A percentile compares a stretch with the other conserved stretches of the same genome.
phyloP scores from a whole-genome alignment of 768 basidiomycete species.

The Phanerochaete sordida region DNA sequence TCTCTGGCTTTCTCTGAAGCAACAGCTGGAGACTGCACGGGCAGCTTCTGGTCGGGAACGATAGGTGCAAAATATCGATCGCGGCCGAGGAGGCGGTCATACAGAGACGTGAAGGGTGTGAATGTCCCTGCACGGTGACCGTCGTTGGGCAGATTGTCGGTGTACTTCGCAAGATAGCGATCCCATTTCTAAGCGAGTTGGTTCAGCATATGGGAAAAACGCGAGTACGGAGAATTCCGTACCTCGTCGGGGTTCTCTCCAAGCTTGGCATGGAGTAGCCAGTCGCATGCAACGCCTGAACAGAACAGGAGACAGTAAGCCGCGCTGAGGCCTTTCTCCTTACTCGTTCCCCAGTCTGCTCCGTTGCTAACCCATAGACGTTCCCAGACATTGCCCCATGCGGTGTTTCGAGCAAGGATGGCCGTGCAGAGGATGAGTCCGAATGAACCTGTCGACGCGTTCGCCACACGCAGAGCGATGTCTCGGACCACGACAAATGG shows the following conservation, averaged over 20 bases:
- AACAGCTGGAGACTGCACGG: constrained; percentile 12
- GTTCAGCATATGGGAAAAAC: not conserved
- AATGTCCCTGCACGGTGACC: constrained; percentile 54
- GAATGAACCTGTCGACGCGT: constrained; percentile 54
- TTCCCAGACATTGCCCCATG: constrained; percentile 64
- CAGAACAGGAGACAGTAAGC: constrained; percentile 38
- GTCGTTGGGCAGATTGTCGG: constrained; percentile 44
- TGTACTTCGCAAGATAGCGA: constrained; percentile 56
- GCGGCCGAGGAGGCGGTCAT: constrained; percentile 45
- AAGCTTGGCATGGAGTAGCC: constrained; percentile 48
- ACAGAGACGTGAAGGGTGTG: constrained; percentile 48
- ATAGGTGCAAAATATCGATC: constrained; percentile 10
- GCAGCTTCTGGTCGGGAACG: constrained; percentile 20
- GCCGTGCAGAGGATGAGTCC: constrained; percentile 52
- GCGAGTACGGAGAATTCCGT: constrained; percentile 6
- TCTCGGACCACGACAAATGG: constrained; percentile 44
- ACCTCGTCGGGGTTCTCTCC: constrained; percentile 74
- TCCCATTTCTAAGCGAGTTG: constrained; percentile 63
- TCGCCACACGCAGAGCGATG: constrained; percentile 45
- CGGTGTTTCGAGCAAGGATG: constrained; percentile 42
- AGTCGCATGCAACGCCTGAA: constrained; percentile 48
- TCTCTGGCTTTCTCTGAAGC: not conserved
- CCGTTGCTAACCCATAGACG: constrained; percentile 51
- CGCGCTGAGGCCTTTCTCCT: constrained; percentile 58
- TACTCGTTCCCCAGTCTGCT: constrained; percentile 47